These are phyloP conservation scores for Hyparrhenia diplandra DNA, from an alignment of 176 grass and related monocot genomes.

Conservation along the genomic window DNA sequence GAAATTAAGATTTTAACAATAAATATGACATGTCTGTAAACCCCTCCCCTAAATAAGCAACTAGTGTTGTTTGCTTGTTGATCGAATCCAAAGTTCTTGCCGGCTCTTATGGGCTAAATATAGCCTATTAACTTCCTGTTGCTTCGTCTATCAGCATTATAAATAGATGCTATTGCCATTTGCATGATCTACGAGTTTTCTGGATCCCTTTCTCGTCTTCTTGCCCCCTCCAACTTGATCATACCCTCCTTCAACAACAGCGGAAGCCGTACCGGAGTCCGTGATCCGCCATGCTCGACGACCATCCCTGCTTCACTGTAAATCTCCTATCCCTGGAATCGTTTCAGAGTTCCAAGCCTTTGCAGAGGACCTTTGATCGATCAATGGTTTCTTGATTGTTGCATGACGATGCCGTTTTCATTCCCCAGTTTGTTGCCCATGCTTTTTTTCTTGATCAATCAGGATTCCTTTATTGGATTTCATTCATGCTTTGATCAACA, in stretches of 20 bases:
- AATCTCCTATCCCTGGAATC: constrained; percentile 13
- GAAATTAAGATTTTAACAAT: constrained; percentile 13
- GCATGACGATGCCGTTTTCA: not conserved
- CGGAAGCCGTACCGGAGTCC: not conserved
- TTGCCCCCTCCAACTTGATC: not conserved
- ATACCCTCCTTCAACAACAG: not conserved
- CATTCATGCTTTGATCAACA: constrained; percentile 1
- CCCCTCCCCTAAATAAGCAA: constrained; percentile 45
- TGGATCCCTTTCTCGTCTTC: not conserved
- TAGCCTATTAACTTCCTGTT: constrained; percentile 27
- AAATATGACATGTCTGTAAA: constrained; percentile 21
- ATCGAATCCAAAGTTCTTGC: constrained; percentile 40
- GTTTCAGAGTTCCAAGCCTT: not conserved
- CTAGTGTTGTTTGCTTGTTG: constrained; percentile 16
- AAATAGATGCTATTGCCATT: constrained; percentile 41
- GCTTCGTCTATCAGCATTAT: constrained; percentile 33
- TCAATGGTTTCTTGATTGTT: not conserved
- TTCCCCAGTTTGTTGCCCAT: not conserved
- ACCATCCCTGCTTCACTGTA: constrained; percentile 22
- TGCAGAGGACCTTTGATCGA: not conserved
- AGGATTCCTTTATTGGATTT: constrained; percentile 18
- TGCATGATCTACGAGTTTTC: constrained; percentile 20
- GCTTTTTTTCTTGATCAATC: constrained; percentile 32
- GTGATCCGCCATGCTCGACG: constrained; percentile 35
- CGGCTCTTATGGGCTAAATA: constrained; percentile 44